Base-by-base conservation (phyloP, 2,329 filamentous ascomycete genomes). In the Monosporascus sp. region DNA sequence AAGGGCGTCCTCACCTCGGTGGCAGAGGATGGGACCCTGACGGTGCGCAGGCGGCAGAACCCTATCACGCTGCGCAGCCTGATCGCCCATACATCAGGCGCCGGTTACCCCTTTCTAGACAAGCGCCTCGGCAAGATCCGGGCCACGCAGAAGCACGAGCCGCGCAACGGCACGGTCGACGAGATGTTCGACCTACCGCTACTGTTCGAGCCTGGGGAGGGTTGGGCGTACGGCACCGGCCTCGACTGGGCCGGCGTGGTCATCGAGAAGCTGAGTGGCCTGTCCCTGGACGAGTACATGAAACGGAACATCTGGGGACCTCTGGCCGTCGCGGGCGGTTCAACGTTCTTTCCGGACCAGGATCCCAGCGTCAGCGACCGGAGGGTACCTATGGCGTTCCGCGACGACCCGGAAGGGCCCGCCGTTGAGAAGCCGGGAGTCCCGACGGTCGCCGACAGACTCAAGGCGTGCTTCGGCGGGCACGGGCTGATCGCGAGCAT, bases 31-130 rank as follows among this genome's bases (percentile, higher is more conserved):
- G 68, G 69, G 39, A 61, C 64, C 6, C 65, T 71, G 4, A 51
- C 67, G 8, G 57, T 66, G 5, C 61, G 62, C 9, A 53, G 61
- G 8, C 64, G 67, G 15, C 49, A 45, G 14, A 58, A 60, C 0
- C 65, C 68, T 15, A 72, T 81, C 49, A 78, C 74, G 4, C 63
- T 79, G 5, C 65, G 69, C n/a, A 71, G 74, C 39, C 67, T 81
- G 2, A 67, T 81, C 5, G 74, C 72, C 1, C 78, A 81, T 57
- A 72, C 70, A 27, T 68, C 72, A 0, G 78, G 78, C 1, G 55
- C 68, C 0, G 60, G 57, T 5, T 80, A 80, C 60, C 64, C 68
- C 36, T 70, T 72, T 47, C 47, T 71, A 18, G 46, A 66, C 38
- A 50, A 52, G 38, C 37, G 34, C 17, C 38, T 63, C 45, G 47